phyloP scores from a whole-genome alignment of 2,329 filamentous ascomycete genomes.

The Venturia pyrina region DNA sequence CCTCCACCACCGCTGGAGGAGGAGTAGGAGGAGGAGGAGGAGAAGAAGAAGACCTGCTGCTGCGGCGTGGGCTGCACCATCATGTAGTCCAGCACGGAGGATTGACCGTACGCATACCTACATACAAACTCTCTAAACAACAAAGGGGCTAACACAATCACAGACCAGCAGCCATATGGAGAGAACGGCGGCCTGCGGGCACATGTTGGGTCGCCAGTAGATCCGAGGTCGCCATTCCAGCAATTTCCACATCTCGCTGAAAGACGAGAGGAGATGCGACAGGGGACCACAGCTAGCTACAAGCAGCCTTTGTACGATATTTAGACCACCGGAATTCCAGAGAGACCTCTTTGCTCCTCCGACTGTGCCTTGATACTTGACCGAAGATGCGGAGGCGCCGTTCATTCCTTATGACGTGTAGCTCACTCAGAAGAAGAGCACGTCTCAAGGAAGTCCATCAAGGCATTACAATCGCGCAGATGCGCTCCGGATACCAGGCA shows the following conservation, averaged over 20 bases:
- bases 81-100: not conserved
- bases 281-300: too few species aligned
- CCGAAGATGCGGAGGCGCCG: not conserved
- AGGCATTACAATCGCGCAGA: not conserved
- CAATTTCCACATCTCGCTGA: too few species aligned
- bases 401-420: not conserved
- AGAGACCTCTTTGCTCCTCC: not conserved
- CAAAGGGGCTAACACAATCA: not conserved
- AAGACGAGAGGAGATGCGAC: too few species aligned
- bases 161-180: not conserved
- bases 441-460: not conserved
- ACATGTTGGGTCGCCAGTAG: not conserved
- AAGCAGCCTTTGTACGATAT: not conserved
- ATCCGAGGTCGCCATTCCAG: too few species aligned
- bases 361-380: not conserved
- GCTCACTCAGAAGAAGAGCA: not conserved
- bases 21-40: not conserved
- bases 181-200: not conserved
- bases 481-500: not conserved
- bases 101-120: not conserved
- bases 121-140: not conserved
- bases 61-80: not conserved
- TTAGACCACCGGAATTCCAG: not conserved
- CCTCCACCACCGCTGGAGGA: not conserved
- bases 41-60: not conserved